Conservation (phyloP, 768 basidiomycete species). For the Tricholoma bakamatsutake region DNA sequence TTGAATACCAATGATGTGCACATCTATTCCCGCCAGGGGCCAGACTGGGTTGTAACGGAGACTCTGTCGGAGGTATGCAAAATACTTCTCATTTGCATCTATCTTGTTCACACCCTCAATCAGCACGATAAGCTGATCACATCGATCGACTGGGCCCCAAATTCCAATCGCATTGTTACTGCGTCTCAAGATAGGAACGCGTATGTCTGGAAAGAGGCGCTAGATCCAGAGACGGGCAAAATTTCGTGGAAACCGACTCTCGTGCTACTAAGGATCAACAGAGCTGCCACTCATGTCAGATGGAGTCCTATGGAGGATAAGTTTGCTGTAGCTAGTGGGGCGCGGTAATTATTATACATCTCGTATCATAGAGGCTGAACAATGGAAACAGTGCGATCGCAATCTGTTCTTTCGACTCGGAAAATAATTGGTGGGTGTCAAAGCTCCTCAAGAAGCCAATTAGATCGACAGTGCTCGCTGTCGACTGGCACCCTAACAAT, state of each 20-base stretch:
- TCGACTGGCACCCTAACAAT: conserved; percentile 99
- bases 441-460: conserved; percentile 98
- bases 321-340: conserved; percentile 97
- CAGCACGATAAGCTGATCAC: conserved; percentile 98
- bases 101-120: neutral
- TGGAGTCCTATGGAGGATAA: conserved; percentile 99
- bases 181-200: conserved; percentile 99
- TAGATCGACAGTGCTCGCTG: conserved; percentile 83
- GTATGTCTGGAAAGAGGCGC: conserved; percentile 91
- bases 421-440: conserved; percentile 99
- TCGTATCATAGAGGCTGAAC: conserved; percentile 3
- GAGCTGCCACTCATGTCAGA: conserved; percentile 90
- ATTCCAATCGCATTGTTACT: conserved; percentile 95
- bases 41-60: conserved; percentile 65
- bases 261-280: conserved; percentile 91
- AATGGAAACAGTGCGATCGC: conserved; percentile 68
- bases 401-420: conserved; percentile 93
- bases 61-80: conserved; percentile 76
- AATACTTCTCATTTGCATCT: neutral
- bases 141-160: conserved; percentile 97
- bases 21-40: conserved; percentile 64
- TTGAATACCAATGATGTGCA: conserved; percentile 86
- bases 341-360: conserved; percentile 51
- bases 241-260: conserved; percentile 91
- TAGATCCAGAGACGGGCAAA: conserved; percentile 66